These are phyloP conservation scores for Astragalus glycyphyllos DNA, from an alignment of 306 rosid genomes.

Conservation along the genomic window DNA sequence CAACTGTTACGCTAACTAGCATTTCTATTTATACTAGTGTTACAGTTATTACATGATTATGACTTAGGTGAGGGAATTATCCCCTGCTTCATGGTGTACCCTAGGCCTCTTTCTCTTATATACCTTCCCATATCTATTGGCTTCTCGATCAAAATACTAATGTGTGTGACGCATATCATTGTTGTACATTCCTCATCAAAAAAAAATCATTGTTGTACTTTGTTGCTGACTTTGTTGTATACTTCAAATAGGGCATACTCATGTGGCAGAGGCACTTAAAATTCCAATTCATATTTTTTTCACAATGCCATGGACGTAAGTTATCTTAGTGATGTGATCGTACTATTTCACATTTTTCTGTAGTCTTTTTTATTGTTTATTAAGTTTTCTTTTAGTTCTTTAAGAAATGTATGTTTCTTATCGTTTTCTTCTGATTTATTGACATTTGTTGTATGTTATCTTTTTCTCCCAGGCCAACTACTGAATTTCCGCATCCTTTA, in stretches of 20 bases:
- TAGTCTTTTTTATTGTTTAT: constrained; percentile 3
- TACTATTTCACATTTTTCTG: constrained; percentile 40
- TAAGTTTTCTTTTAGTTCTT: constrained; percentile 28
- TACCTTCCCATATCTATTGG: no score
- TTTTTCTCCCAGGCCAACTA: constrained; percentile 81
- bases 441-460: constrained; percentile 39
- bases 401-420: constrained; percentile 9
- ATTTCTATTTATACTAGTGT: no score
- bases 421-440: constrained; percentile 39
- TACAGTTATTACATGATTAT: no score
- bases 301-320: constrained; percentile 99
- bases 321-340: constrained; percentile 58
- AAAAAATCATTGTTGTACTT: constrained; percentile 35
- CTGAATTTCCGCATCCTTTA: constrained; percentile 97
- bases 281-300: constrained; percentile 94
- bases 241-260: constrained; percentile 82
- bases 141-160: background rate
- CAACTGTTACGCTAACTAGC: no score
- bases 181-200: no score
- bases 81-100: no score
- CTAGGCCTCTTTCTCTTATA: no score
- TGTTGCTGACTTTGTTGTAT: constrained; percentile 40
- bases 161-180: constrained; percentile 33
- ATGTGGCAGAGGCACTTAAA: constrained; percentile 96
- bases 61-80: no score